Conservation (phyloP, 768 basidiomycete species). For the Solioccasus polychromus region DNA sequence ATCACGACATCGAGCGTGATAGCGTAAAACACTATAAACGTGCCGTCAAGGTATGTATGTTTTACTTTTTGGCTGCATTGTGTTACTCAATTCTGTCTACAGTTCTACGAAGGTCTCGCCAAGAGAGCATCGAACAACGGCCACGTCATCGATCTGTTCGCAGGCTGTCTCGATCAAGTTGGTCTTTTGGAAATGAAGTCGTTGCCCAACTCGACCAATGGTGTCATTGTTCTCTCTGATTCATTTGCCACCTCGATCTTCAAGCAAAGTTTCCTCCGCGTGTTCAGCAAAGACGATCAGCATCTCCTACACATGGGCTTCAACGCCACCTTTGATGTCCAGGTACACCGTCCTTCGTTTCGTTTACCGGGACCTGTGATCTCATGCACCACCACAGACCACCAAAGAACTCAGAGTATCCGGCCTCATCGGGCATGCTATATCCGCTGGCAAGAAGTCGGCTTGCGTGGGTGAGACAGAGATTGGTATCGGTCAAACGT, state of each 20-base stretch:
- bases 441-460: conserved; percentile 96
- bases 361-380: background rate
- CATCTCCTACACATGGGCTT: conserved; percentile 96
- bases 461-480: conserved; percentile 97
- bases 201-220: conserved; percentile 92
- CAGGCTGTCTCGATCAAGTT: conserved; percentile 97
- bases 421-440: conserved; percentile 95
- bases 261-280: conserved; percentile 94
- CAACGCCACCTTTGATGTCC: conserved; percentile 98
- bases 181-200: conserved; percentile 98
- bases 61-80: background rate
- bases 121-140: conserved; percentile 93
- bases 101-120: conserved; percentile 96
- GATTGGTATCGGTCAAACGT: conserved; percentile 97
- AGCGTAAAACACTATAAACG: conserved; percentile 97
- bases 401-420: conserved; percentile 99
- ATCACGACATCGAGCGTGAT: conserved; percentile 98
- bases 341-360: conserved; percentile 47
- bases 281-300: conserved; percentile 91
- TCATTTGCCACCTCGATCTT: conserved; percentile 98
- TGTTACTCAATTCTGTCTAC: conserved; percentile 1
- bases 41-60: conserved; percentile 75
- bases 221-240: conserved; percentile 93
- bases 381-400: conserved; percentile 50
- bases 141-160: conserved; percentile 92